phyloP scores from a whole-genome alignment of 768 basidiomycete genomes.

The Mycena rosella region DNA sequence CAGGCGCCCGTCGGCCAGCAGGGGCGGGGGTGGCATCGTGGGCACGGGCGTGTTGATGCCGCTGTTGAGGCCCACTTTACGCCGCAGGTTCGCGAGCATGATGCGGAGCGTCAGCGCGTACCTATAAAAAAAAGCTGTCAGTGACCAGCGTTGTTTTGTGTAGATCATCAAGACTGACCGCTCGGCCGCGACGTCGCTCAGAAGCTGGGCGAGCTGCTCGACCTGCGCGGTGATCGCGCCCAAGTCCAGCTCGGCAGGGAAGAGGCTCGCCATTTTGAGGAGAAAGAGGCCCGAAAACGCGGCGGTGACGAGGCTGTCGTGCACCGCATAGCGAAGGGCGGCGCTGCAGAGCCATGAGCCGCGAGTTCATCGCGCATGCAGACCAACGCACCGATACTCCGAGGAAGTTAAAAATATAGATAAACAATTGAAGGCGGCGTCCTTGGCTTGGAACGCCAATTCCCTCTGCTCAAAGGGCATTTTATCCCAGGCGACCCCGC shows the following conservation, averaged over 20 bases:
- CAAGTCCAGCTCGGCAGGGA: constrained; percentile 87
- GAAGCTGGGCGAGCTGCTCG: constrained; percentile 89
- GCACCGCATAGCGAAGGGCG: constrained; percentile 92
- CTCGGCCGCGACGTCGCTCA: constrained; percentile 95
- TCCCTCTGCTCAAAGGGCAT: constrained; percentile 97
- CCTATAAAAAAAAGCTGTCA: constrained; percentile 53
- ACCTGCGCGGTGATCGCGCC: constrained; percentile 84
- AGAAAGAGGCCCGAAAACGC: constrained; percentile 93
- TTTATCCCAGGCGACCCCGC: constrained; percentile 95
- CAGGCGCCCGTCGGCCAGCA: constrained; percentile 63
- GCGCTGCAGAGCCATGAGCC: constrained; percentile 60
- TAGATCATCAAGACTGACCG: constrained; percentile 62
- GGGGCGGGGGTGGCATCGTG: constrained; percentile 64
- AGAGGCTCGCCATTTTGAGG: constrained; percentile 94
- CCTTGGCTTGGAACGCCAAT: constrained; percentile 95
- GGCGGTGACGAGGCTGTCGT: constrained; percentile 92
- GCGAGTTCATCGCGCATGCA: constrained; percentile 2
- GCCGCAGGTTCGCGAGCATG: constrained; percentile 92
- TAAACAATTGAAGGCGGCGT: constrained; percentile 89
- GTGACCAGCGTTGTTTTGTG: not conserved
- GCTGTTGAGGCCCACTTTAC: constrained; percentile 81
- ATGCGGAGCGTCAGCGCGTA: constrained; percentile 93
- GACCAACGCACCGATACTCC: constrained; percentile 74
- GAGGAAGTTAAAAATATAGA: constrained; percentile 86
- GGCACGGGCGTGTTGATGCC: constrained; percentile 63